Conservation (phyloP, 768 basidiomycete species). For the Pulveroboletus sp. region DNA sequence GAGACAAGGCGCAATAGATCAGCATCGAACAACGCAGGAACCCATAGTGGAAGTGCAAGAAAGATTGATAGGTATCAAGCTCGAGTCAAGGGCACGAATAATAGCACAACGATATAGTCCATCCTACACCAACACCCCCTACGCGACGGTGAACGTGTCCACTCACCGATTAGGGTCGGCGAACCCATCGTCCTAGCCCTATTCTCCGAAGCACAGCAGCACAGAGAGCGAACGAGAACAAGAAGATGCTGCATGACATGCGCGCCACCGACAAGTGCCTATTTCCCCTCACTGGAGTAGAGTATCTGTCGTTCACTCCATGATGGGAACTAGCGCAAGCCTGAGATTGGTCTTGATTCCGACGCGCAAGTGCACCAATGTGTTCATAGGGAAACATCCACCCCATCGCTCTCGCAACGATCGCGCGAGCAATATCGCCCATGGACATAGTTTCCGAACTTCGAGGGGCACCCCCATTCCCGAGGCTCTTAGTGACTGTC, state of each 20-base stretch:
- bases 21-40: not conserved
- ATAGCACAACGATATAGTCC: not conserved
- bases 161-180: slow-evolving; percentile 18
- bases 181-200: slow-evolving; percentile 22
- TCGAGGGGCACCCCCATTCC: not conserved
- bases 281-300: slow-evolving; percentile 4
- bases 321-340: not conserved
- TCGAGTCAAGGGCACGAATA: not conserved
- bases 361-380: not conserved
- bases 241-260: slow-evolving; percentile 20
- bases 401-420: slow-evolving; percentile 16
- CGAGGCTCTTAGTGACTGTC: not conserved
- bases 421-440: slow-evolving; percentile 8
- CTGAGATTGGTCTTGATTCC: not conserved
- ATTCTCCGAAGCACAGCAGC: slow-evolving; percentile 24
- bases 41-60: not conserved
- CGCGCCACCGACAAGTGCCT: slow-evolving; percentile 4
- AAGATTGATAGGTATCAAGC: not conserved
- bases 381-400: slow-evolving; percentile 24
- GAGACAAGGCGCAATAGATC: not conserved
- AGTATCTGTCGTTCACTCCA: not conserved
- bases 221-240: slow-evolving; percentile 28
- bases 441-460: slow-evolving; percentile 7
- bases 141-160: not conserved
- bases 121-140: not conserved